Conservation (phyloP, 2,329 filamentous ascomycete species). For the Epichloe uncinata region DNA sequence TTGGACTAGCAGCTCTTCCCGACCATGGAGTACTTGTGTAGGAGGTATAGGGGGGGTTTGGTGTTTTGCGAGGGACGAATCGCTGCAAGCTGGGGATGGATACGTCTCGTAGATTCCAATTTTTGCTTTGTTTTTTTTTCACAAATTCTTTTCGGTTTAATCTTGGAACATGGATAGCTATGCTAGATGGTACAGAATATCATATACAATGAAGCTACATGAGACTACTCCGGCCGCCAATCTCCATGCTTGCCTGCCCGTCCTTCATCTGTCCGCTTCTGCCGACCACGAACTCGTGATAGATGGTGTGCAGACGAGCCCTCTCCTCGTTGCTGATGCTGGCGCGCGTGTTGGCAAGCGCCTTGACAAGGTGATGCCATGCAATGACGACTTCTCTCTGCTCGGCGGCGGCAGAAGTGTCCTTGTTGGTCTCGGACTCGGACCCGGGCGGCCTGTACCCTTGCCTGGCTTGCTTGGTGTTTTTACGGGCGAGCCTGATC, state of each 20-base stretch:
- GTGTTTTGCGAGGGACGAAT: constrained; percentile 30
- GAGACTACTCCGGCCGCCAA: constrained; percentile 83
- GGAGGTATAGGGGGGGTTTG: constrained; percentile 19
- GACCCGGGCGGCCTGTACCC: constrained; percentile 10
- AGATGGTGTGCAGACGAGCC: constrained; percentile 63
- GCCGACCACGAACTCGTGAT: constrained; percentile 83
- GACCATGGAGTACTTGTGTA: constrained; percentile 11
- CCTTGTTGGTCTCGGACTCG: constrained; percentile 13
- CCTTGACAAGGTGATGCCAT: constrained; percentile 72
- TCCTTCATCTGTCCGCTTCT: constrained; percentile 91
- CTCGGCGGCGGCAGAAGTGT: constrained; percentile 15
- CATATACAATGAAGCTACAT: constrained; percentile 46
- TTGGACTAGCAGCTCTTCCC: background rate
- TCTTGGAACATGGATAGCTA: background rate
- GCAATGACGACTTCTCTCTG: constrained; percentile 63
- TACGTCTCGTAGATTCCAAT: background rate
- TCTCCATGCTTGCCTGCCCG: constrained; percentile 80
- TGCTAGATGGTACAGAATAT: background rate
- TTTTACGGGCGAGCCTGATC: constrained; percentile 57
- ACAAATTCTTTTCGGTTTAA: background rate
- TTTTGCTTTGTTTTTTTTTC: background rate
- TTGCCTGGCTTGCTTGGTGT: constrained; percentile 21
- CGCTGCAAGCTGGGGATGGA: constrained; percentile 20
- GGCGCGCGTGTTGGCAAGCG: constrained; percentile 61
- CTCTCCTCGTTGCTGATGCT: constrained; percentile 75